Evolutionary conservation across 2,329 filamentous ascomycete species (phyloP), one percentile per base, ranked within the genome.

Genomic region (Ceratocystis smalleyi): DNA sequence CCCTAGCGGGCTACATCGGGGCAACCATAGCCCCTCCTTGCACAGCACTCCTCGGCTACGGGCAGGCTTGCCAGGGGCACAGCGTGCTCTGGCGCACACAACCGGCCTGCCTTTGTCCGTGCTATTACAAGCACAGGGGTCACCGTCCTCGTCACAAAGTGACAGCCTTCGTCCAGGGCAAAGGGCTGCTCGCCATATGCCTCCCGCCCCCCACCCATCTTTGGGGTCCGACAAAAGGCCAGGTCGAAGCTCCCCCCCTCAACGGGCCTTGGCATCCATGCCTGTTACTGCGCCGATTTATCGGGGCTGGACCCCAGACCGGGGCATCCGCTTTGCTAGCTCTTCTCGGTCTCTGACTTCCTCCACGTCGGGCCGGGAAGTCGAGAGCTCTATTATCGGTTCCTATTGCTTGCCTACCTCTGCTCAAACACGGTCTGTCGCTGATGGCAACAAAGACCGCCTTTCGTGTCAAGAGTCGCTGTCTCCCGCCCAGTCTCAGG

Each of bases 321-420:
- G 43, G 15, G 64, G 64, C 15, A 66, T 66, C 17, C 55, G 64
- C 8, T 63, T 66, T 55, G 49, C 55, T 19, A 32, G 27, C 54
- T 45, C 51, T 30, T 40, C 35, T 5, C 43, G 47, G 24, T 40
- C 60, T 5, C 49, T 40, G 8, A 47, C 63, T 62, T 40, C 59
- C 47, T 17, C 3, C 43, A 30, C 43, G 3, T 24, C 32, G 1
- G 30, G 19, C 3, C 43, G 24, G 6, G 43, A 40, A 27, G 35
- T 8, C 17, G 30, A n/a, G 8, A 51, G 19, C 3, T n/a, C 27
- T 40, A 24, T 59, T 59, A 55, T 59, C 47, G 62, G 27, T 55
- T 57, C 30, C 30, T 55, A 55, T 32, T 30, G 17, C 6, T 10
- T 32, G 51, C 24, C 27, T 30, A 30, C 27, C 10, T 55, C 51